Base-by-base conservation (phyloP, 202 grass and related monocot species). In the Panicum virgatum region DNA sequence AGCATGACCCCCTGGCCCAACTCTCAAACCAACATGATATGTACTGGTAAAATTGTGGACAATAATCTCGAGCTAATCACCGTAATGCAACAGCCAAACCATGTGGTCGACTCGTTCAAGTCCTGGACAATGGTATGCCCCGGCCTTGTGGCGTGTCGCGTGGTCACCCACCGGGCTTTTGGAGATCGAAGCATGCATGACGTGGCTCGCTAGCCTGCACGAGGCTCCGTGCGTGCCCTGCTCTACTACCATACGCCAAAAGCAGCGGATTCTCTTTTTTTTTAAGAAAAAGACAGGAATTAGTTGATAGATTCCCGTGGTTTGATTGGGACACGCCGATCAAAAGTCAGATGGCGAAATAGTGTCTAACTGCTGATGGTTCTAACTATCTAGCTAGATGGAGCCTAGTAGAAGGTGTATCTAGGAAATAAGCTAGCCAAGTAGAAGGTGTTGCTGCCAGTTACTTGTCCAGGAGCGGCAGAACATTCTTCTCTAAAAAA, bases 1-100 rank as follows among this genome's bases (percentile, higher is more conserved):
- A 13, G 30, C 32, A 34, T 34, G 32, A 34, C 4, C 16, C 32
- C 34, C 12, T 75, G 36, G 12, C 12, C 12, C 20, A 27, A 26
- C 40, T 9, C 19, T n/a, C 32, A 10, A 42, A 15, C 5, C 38
- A 25, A 68, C 39, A 20, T 0, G n/a, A 2, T 8, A 0, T n/a
- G n/a, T 38, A 39, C 8, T 63, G 37, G 1, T 44, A 7, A 25
- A 15, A 30, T 39, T 81, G 77, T 62, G 77, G 78, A 76, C 52
- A 12, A 37, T 63, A 82, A 69, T 50, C 51, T 68, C 23, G 42
- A 34, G 54, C 72, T 58, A 66, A 86, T 80, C 76, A 34, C 58
- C 59, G 13, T 26, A 50, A 60, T 15, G 36, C 37, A 13, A 50
- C 12, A 18, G 46, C 46, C 46, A 50, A 13, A 50, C 46, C 14